Base-by-base conservation (phyloP, 306 rosid genomes). In the Prunus armeniaca region DNA sequence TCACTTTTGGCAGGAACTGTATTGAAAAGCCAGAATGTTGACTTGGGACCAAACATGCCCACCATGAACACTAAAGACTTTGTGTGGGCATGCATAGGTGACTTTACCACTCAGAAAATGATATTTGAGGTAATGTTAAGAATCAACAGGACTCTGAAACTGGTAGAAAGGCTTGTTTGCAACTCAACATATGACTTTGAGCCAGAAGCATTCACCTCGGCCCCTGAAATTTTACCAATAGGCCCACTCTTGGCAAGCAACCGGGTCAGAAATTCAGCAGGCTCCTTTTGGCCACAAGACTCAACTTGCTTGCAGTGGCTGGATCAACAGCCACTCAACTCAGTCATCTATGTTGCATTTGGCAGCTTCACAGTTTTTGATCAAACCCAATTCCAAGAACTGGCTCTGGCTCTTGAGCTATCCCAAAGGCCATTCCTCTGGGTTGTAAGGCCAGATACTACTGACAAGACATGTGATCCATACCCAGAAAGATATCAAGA, bases 311-410 rank as follows among this genome's bases (percentile, higher is more conserved):
- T 81, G 22, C 46, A 73, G 1, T 84, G 86, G 86, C 80, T 86
- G 68, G 71, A 78, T 51, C 61, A 50, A 30, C 85, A 81, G 19
- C 69, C 57, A 66, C 13, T 56, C 3, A 8, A 14, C 28, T 86
- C 82, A 47, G 84, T 86, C 6, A 81, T 81, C 50, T 76, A 81
- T 69, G 79, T 81, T 46, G 84, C 86, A 50, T 81, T 86, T 81
- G 86, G 84, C 0, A 86, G 87, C 76, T 18, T 82, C 22, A 19
- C 82, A 41, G 1, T 45, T 20, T 74, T 68, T 43, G 73, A 79
- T 3, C 71, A 24, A 19, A 34, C 25, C 20, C 87, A 81, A 30
- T 65, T 81, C 24, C 70, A 64, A 18, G 86, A 83, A 79, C 9
- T 79, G 50, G 88, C 81, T 69, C 27, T 69, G 8, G 90, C 79